These are phyloP conservation scores for Elsinoe fawcettii DNA, from an alignment of 2,329 filamentous ascomycete species.

Conservation along the genomic window DNA sequence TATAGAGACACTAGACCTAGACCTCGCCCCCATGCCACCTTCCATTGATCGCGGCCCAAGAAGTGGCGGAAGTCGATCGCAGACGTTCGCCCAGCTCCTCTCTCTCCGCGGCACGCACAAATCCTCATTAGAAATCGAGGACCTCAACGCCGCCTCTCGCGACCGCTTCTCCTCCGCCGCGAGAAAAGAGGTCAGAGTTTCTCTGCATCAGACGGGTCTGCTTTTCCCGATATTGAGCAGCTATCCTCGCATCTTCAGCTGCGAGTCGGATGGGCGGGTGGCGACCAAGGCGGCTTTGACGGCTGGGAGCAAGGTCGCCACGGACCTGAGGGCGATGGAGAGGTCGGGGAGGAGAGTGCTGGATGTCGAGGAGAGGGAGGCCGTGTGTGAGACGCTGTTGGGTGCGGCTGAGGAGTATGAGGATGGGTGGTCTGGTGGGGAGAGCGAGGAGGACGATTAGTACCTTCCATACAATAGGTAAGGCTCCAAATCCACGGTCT, in stretches of 20 bases:
- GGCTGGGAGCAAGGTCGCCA: background rate
- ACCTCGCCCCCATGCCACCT: constrained; percentile 23
- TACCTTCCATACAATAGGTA: too few species aligned
- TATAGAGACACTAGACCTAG: constrained; percentile 22
- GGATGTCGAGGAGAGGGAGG: constrained; percentile 71
- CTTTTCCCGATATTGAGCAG: constrained; percentile 74
- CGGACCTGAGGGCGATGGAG: constrained; percentile 7
- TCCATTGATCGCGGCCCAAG: background rate
- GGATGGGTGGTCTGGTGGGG: constrained; percentile 74
- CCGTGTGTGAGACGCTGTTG: constrained; percentile 69
- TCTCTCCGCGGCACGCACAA: constrained; percentile 35
- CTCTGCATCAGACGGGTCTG: constrained; percentile 41
- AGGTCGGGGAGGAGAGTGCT: constrained; percentile 51
- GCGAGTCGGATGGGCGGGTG: constrained; percentile 22
- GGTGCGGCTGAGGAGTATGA: constrained; percentile 82
- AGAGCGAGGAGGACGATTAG: constrained; percentile 49
- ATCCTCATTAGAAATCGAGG: constrained; percentile 25
- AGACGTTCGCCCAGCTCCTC: constrained; percentile 36
- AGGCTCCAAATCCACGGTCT: too few species aligned
- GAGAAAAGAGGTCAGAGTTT: constrained; percentile 19
- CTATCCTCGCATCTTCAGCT: constrained; percentile 67
- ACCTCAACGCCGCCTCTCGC: constrained; percentile 25
- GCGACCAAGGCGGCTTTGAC: constrained; percentile 35
- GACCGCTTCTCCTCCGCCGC: constrained; percentile 28
- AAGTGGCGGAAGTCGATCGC: constrained; percentile 21